Evolutionary conservation across 2,329 filamentous ascomycete species (phyloP), one percentile per base, ranked within the genome.

Genomic region (Fusarium liriodendri): DNA sequence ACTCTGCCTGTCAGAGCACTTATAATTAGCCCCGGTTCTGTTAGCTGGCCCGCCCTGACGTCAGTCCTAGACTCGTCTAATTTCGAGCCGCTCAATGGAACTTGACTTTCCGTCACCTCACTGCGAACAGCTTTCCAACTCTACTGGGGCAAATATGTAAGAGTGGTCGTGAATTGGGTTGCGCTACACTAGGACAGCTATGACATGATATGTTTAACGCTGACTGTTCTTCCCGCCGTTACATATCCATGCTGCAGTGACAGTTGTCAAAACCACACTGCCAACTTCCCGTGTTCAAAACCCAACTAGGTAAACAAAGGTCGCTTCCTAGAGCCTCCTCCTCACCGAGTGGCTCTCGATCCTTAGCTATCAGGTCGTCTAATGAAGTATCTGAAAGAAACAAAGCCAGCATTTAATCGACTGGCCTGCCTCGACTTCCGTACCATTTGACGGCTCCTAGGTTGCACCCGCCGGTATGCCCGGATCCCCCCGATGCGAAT

Each of bases 261-360:
- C 29, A 55, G 52, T 22, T 8, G 35, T 37, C 6, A 45, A 40
- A 67, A 54, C 47, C 33, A 62, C 52, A 20, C 52, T 45, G 27
- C 37, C 40, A 58, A 42, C 64, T 70, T 64, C 58, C 70, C 61
- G 14, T 50, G 42, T 33, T 60, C 40, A 20, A 65, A 47, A 69
- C 54, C 29, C 45, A 52, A 47, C 37, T 22, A 55, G n/a, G 54
- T 57, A 52, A 55, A 63, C 60, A 37, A 52, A 52, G 47, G 27
- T 65, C 70, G 45, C 33, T 22, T 60, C 57, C 62, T 57, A 60
- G 76, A 71, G 70, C 70, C 68, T 72, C 70, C 77, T 79, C 76
- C 77, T 66, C 77, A 79, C 77, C 77, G 76, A 79, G 74, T 75
- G 64, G 68, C 68, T 68, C 70, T 66, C 68, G 38, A 66, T 69